Evolutionary conservation across 805 yeast species (phyloP).

Genomic region (baker's yeast (Saccharomyces cerevisiae)): DNA sequence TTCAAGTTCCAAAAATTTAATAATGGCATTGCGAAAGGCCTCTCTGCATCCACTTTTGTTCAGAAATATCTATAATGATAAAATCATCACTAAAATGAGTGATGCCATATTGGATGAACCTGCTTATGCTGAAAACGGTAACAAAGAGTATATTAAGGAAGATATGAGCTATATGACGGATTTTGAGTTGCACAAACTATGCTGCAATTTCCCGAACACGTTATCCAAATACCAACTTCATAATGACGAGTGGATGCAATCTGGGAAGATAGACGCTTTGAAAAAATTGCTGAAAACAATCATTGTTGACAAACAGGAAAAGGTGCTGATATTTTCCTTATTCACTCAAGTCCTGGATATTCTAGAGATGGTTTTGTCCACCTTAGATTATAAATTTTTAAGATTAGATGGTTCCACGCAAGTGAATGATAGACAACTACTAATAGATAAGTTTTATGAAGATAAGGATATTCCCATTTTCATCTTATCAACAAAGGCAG

Average conservation of each 20-base stretch:
- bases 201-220: constrained; percentile 64
- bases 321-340: constrained; percentile 77
- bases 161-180: constrained; percentile 96
- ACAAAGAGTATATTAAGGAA: constrained; percentile 67
- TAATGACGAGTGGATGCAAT: constrained; percentile 46
- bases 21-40: constrained; percentile 88
- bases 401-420: constrained; percentile 91
- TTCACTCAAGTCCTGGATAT: constrained; percentile 91
- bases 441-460: constrained; percentile 82
- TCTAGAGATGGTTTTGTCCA: constrained; percentile 63
- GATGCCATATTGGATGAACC: constrained; percentile 73
- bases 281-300: constrained; percentile 49
- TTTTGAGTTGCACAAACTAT: constrained; percentile 70
- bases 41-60: constrained; percentile 87
- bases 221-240: constrained; percentile 46
- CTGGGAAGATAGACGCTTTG: constrained; percentile 68
- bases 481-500: constrained; percentile 88
- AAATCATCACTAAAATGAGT: constrained; percentile 56
- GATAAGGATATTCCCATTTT: constrained; percentile 78
- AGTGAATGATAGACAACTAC: constrained; percentile 85
- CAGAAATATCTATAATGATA: constrained; percentile 54
- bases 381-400: constrained; percentile 58
- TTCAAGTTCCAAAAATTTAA: constrained; percentile 45
- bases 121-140: constrained; percentile 64
- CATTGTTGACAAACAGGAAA: constrained; percentile 43